These are phyloP conservation scores for Cyberlindnera mycetangii DNA, from an alignment of 805 yeast genomes.

Conservation along the genomic window DNA sequence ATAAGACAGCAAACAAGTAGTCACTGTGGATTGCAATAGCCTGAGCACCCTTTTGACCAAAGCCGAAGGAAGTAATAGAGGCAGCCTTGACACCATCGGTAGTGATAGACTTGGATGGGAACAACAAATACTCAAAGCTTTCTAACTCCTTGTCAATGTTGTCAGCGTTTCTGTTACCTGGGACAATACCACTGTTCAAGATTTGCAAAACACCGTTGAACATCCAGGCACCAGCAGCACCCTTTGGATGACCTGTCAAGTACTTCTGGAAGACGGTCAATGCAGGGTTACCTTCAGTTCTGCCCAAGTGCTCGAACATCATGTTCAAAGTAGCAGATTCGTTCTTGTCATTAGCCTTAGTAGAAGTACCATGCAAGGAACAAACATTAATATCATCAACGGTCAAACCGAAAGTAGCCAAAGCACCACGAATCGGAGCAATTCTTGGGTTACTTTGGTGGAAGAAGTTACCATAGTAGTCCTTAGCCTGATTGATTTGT, in stretches of 20 bases:
- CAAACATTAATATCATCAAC: conserved; percentile 95
- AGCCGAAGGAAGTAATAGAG: conserved; percentile 95
- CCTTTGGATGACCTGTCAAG: conserved; percentile 99
- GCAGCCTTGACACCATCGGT: conserved; percentile 98
- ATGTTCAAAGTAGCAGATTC: conserved; percentile 87
- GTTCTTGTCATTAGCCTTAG: conserved; percentile 98
- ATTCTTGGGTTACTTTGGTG: conserved; percentile 88
- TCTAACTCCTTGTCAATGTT: conserved; percentile 83
- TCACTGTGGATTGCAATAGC: conserved; percentile 91
- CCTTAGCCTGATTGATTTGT: conserved; percentile 85
- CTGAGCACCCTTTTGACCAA: conserved; percentile 99
- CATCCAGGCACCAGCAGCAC: conserved; percentile 99
- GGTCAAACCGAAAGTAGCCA: conserved; percentile 89
- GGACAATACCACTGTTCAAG: conserved; percentile 87
- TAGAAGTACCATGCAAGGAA: conserved; percentile 99
- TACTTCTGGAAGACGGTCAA: conserved; percentile 98
- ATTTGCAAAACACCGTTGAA: conserved; percentile 96
- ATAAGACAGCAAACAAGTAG: conserved; percentile 83
- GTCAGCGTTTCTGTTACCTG: conserved; percentile 99
- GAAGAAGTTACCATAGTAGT: conserved; percentile 95
- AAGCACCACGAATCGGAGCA: conserved; percentile 95
- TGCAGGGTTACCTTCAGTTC: conserved; percentile 97
- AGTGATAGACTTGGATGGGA: conserved; percentile 89
- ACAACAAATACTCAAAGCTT: conserved; percentile 83
- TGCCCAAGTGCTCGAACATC: conserved; percentile 94